Evolutionary conservation across 2,329 filamentous ascomycete species (phyloP).

Genomic region (Ophiocordyceps polyrhachis-furcata): DNA sequence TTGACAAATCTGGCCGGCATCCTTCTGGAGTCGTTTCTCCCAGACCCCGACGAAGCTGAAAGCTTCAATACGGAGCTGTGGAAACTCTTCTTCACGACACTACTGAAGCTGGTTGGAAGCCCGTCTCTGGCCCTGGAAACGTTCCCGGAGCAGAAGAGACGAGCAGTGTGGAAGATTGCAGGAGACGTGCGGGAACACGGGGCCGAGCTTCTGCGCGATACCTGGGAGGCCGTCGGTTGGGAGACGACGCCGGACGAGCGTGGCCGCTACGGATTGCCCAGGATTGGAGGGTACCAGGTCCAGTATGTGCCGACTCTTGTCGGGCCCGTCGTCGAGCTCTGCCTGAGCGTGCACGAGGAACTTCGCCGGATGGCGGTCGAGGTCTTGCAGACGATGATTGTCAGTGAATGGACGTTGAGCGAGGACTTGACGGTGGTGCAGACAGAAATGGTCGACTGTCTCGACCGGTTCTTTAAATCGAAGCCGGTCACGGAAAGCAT

Average conservation of each 20-base stretch:
- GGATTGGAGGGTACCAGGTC: conserved; percentile 91
- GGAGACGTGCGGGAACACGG: conserved; percentile 88
- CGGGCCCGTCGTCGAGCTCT: conserved; percentile 79
- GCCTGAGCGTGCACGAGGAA: conserved; percentile 86
- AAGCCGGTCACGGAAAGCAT: conserved; percentile 78
- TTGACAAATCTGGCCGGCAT: conserved; percentile 68
- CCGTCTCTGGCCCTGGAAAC: conserved; percentile 81
- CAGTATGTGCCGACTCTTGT: conserved; percentile 92
- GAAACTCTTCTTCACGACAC: conserved; percentile 79
- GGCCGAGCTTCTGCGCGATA: conserved; percentile 63
- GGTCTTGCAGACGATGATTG: conserved; percentile 92
- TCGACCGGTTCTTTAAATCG: conserved; percentile 78
- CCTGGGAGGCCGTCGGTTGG: conserved; percentile 96
- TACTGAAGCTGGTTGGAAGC: conserved; percentile 78
- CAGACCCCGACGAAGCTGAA: conserved; percentile 79
- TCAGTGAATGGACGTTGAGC: conserved; percentile 93
- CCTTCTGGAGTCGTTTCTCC: conserved; percentile 67
- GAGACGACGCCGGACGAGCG: conserved; percentile 69
- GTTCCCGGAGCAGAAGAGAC: conserved; percentile 87
- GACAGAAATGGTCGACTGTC: conserved; percentile 87
- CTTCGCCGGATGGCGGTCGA: conserved; percentile 79
- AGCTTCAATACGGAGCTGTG: conserved; percentile 84
- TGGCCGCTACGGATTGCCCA: conserved; percentile 56
- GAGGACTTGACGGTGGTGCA: conserved; percentile 83
- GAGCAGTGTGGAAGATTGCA: conserved; percentile 97